Percentiles rank a stretch among this genome's conserved stretches.
Evolutionary conservation across 805 yeast genomes (phyloP).

Genomic region (Torulaspora franciscae): DNA sequence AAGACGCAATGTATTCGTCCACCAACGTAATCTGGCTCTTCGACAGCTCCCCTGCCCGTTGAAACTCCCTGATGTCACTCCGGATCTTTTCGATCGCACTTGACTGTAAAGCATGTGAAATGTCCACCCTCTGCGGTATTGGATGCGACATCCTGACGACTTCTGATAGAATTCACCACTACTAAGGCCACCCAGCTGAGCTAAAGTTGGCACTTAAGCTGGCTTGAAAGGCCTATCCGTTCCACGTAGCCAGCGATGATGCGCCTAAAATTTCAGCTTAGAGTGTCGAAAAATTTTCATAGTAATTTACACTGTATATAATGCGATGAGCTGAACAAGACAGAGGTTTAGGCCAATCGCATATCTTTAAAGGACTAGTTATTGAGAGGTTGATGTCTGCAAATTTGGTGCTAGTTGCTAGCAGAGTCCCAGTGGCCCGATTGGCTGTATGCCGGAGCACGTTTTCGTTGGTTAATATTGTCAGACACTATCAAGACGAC

Average conservation of each 20-base stretch:
- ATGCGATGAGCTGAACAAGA: no score
- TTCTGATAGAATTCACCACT: neutral
- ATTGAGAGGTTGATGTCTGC: neutral
- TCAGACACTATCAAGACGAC: slow-evolving; percentile 11
- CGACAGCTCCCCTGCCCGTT: slow-evolving; percentile 12
- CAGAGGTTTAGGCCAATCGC: no score
- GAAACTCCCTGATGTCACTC: slow-evolving; percentile 22
- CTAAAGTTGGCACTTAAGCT: no score
- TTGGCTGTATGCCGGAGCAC: neutral
- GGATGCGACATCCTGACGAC: slow-evolving; percentile 20
- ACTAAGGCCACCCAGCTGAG: no score
- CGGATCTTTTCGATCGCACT: slow-evolving; percentile 29
- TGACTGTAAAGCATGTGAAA: slow-evolving; percentile 32
- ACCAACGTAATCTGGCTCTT: slow-evolving; percentile 18
- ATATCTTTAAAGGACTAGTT: neutral
- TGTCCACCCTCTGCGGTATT: slow-evolving; percentile 33
- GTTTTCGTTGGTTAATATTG: neutral
- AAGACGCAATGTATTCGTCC: slow-evolving; percentile 21
- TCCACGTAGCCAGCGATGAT: no score
- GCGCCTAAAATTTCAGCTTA: no score
- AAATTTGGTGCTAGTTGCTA: neutral
- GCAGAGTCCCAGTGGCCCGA: neutral
- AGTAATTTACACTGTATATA: no score
- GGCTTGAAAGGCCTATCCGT: neutral
- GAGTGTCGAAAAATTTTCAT: no score